phyloP scores from a whole-genome alignment of 208 protist genomes.

The Leishmania major region DNA sequence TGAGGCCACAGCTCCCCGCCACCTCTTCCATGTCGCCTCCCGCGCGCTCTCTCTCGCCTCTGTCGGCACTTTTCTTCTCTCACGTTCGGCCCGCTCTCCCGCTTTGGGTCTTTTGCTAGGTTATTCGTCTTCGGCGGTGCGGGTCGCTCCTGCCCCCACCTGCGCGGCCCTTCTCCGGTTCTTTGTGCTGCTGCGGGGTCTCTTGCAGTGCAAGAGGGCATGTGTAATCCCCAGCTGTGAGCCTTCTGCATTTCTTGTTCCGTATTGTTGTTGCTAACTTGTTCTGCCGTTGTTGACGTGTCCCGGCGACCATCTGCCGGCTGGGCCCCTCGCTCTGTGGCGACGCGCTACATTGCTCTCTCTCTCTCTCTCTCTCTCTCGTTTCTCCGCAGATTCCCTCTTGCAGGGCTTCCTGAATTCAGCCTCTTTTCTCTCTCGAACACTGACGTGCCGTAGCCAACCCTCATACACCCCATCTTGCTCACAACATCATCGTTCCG shows the following conservation, averaged over 20 bases:
- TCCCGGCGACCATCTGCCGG: too few relatives aligned
- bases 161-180: too few relatives aligned
- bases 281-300: not conserved
- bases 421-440: not conserved
- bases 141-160: too few relatives aligned
- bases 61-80: not conserved
- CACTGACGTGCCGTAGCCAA: not conserved
- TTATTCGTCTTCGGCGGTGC: too few relatives aligned
- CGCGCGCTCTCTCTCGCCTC: not conserved
- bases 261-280: not conserved
- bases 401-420: not conserved
- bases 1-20: not conserved
- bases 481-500: not conserved
- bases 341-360: not conserved
- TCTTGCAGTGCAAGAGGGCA: not conserved
- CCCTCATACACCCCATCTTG: not conserved
- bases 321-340: not conserved
- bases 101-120: too few relatives aligned
- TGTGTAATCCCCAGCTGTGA: too few relatives aligned
- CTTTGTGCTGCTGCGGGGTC: too few relatives aligned
- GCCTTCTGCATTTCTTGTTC: not conserved
- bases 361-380: too few relatives aligned
- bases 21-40: not conserved
- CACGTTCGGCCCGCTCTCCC: not conserved
- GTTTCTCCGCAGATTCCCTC: too few relatives aligned